Evolutionary conservation across 768 basidiomycete genomes (phyloP).

Genomic region (Lyophyllum atratum): DNA sequence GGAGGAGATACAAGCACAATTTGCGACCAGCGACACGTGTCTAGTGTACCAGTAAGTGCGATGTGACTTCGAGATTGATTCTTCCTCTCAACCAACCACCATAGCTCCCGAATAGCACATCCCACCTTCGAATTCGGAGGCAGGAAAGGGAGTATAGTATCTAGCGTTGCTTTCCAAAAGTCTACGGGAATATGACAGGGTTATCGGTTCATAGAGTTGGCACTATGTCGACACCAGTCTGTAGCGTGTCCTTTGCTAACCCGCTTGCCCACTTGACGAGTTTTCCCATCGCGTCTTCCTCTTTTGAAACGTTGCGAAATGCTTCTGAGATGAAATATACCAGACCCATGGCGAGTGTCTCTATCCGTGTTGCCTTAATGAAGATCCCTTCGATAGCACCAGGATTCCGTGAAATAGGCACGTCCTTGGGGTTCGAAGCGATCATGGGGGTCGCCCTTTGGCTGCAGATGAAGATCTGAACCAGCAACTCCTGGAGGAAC

Average conservation of each 20-base stretch:
- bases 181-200: background rate
- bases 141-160: conserved; percentile 66
- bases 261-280: conserved; percentile 68
- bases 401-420: conserved; percentile 52
- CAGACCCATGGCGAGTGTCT: conserved; percentile 73
- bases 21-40: conserved; percentile 47
- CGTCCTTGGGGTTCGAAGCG: conserved; percentile 31
- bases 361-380: conserved; percentile 67
- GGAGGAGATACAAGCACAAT: conserved; percentile 62
- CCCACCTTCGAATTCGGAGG: conserved; percentile 79
- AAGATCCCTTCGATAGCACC: conserved; percentile 76
- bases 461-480: conserved; percentile 69
- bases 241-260: conserved; percentile 70
- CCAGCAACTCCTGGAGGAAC: conserved; percentile 75
- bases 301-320: conserved; percentile 31
- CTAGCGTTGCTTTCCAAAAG: conserved; percentile 71
- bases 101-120: conserved; percentile 73
- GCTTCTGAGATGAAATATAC: conserved; percentile 64
- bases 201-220: conserved; percentile 26
- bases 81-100: background rate
- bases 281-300: conserved; percentile 35
- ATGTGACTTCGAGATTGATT: background rate
- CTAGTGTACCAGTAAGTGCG: conserved; percentile 65
- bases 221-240: conserved; percentile 61
- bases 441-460: conserved; percentile 75